These are phyloP conservation scores for Gynandropsis gynandra DNA, from an alignment of 345 rosid species.

Conservation along the genomic window DNA sequence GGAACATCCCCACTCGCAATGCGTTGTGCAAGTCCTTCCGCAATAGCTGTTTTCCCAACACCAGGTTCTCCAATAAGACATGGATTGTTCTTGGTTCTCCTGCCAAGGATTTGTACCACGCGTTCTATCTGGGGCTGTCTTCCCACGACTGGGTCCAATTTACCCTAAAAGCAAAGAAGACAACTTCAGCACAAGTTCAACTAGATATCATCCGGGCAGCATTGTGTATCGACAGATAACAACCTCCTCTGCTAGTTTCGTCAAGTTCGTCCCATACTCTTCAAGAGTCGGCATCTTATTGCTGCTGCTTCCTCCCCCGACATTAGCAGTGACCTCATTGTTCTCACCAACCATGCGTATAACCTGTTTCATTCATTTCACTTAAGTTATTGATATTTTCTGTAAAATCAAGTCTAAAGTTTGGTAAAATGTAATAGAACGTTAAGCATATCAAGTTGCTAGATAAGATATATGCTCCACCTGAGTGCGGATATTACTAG, in stretches of 20 bases:
- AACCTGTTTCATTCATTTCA: slow-evolving; percentile 46
- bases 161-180: slow-evolving; percentile 50
- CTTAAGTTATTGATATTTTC: background rate
- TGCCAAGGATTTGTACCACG: slow-evolving; percentile 92
- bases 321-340: slow-evolving; percentile 73
- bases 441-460: background rate
- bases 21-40: slow-evolving; percentile 97
- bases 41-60: slow-evolving; percentile 98
- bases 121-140: slow-evolving; percentile 97
- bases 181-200: background rate
- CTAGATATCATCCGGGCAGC: background rate
- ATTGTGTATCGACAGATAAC: slow-evolving; percentile 3
- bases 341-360: slow-evolving; percentile 99
- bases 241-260: slow-evolving; percentile 99
- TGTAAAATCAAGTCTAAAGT: background rate
- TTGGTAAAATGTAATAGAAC: background rate
- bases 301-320: slow-evolving; percentile 70
- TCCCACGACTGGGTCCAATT: slow-evolving; percentile 98
- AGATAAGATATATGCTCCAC: slow-evolving; percentile 29
- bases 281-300: slow-evolving; percentile 98
- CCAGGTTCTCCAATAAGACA: slow-evolving; percentile 99
- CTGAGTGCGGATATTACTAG: slow-evolving; percentile 95
- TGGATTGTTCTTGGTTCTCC: slow-evolving; percentile 92
- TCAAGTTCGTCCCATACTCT: slow-evolving; percentile 95
- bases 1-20: slow-evolving; percentile 95